Conservation (phyloP, 1,284 basidiomycete species). For the Somion occarium region DNA sequence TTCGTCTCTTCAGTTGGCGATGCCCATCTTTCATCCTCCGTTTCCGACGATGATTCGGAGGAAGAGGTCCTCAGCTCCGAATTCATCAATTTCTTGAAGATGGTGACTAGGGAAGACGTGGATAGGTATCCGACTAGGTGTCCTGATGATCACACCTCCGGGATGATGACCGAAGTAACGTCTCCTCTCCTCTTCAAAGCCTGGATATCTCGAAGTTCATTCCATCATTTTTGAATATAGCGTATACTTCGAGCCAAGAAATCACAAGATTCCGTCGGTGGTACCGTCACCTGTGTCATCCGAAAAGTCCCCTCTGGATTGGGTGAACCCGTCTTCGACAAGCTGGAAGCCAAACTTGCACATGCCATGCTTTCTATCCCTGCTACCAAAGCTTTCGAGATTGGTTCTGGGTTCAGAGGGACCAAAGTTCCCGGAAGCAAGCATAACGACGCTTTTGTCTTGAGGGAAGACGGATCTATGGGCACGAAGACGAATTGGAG, state of each 20-base stretch:
- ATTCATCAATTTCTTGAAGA: constrained; percentile 77
- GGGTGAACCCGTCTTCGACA: constrained; percentile 98
- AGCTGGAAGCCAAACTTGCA: constrained; percentile 93
- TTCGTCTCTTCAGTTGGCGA: constrained; percentile 97
- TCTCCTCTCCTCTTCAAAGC: constrained; percentile 4
- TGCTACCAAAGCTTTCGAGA: constrained; percentile 97
- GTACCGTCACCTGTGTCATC: constrained; percentile 95
- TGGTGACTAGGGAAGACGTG: constrained; percentile 83
- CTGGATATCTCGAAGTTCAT: not conserved
- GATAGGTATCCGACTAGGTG: constrained; percentile 89
- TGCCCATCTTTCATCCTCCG: constrained; percentile 67
- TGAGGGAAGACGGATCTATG: constrained; percentile 64
- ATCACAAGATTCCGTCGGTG: constrained; percentile 91
- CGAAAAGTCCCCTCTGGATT: constrained; percentile 87
- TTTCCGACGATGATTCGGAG: constrained; percentile 60
- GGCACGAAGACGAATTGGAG: constrained; percentile 94
- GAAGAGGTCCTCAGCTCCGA: constrained; percentile 82
- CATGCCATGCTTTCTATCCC: constrained; percentile 99
- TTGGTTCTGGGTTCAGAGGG: constrained; percentile 95
- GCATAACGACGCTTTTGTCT: constrained; percentile 92
- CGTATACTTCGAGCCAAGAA: constrained; percentile 94
- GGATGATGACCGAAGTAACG: constrained; percentile 83
- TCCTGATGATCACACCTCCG: constrained; percentile 84
- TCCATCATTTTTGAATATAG: constrained; percentile 34
- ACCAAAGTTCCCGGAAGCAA: constrained; percentile 90